These are phyloP conservation scores for Ophiosphaerella narmari DNA, from an alignment of 2,329 filamentous ascomycete species.

Conservation along the genomic window DNA sequence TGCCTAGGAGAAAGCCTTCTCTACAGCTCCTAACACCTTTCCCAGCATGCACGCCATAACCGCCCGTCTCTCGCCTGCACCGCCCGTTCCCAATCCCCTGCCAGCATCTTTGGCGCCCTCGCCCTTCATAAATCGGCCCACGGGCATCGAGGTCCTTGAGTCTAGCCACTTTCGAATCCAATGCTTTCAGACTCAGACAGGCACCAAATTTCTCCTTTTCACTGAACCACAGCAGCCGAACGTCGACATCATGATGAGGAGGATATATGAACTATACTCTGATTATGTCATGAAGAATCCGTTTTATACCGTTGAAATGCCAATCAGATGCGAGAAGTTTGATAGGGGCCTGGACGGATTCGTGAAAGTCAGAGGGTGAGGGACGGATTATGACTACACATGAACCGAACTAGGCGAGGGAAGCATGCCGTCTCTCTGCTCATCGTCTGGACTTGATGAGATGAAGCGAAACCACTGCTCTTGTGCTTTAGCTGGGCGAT, in stretches of 20 bases:
- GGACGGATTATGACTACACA: not conserved
- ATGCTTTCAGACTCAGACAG: slow-evolving; percentile 93
- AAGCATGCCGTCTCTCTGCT: no score
- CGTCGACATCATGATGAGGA: slow-evolving; percentile 79
- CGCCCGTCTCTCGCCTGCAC: slow-evolving; percentile 44
- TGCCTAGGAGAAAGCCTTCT: not conserved
- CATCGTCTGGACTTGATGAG: no score
- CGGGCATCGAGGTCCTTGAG: slow-evolving; percentile 90
- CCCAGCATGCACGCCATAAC: slow-evolving; percentile 68
- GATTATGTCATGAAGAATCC: slow-evolving; percentile 99
- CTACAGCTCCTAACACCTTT: slow-evolving; percentile 3
- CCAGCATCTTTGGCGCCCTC: slow-evolving; percentile 24
- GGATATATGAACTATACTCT: slow-evolving; percentile 91
- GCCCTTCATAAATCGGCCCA: slow-evolving; percentile 53
- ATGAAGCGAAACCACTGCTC: no score
- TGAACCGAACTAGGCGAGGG: not conserved
- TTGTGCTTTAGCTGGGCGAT: no score
- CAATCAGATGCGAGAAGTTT: slow-evolving; percentile 91
- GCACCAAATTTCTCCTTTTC: slow-evolving; percentile 93
- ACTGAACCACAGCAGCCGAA: slow-evolving; percentile 89
- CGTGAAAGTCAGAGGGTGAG: slow-evolving; percentile 60
- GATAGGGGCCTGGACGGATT: slow-evolving; percentile 83
- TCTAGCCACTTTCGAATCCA: slow-evolving; percentile 92
- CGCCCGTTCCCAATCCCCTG: slow-evolving; percentile 29
- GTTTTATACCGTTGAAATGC: slow-evolving; percentile 98